These are phyloP conservation scores for Thraustotheca clavata DNA, from an alignment of 352 stramenopile genomes.

Conservation along the genomic window DNA sequence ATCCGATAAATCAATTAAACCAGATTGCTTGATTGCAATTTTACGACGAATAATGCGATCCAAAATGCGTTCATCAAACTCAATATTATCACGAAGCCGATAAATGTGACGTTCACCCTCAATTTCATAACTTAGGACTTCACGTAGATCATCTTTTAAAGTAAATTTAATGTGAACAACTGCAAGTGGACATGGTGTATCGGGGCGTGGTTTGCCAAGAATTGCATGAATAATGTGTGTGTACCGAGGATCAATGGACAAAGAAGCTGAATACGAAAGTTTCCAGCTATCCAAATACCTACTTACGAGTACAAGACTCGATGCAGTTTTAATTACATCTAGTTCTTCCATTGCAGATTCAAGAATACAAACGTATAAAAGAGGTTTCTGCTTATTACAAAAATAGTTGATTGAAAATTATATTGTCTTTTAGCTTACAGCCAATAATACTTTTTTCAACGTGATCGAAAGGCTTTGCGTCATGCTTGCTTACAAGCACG, in stretches of 20 bases:
- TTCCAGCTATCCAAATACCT: neutral
- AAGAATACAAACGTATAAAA: no score
- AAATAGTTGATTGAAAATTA: no score
- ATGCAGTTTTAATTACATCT: neutral
- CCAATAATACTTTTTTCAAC: no score
- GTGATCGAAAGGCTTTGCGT: no score
- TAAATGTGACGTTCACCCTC: conserved; percentile 17
- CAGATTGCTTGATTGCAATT: conserved; percentile 15
- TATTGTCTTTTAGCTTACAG: no score
- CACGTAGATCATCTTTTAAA: conserved; percentile 13
- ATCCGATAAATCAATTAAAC: conserved; percentile 5
- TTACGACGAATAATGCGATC: conserved; percentile 12
- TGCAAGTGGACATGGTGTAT: conserved; percentile 14
- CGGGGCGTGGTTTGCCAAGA: conserved; percentile 7
- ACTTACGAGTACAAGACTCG: conserved; percentile 2
- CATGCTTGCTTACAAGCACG: no score
- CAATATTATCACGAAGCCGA: conserved; percentile 12
- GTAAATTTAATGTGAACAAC: conserved; percentile 20
- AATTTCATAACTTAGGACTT: conserved; percentile 13
- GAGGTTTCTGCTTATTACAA: no score
- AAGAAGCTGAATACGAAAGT: conserved; percentile 13
- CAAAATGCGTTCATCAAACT: conserved; percentile 18
- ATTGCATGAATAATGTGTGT: conserved; percentile 11
- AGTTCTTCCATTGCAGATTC: neutral
- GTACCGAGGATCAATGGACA: conserved; percentile 11